Evolutionary conservation across 306 rosid species (phyloP).

Genomic region (Cucurbita ficifolia): DNA sequence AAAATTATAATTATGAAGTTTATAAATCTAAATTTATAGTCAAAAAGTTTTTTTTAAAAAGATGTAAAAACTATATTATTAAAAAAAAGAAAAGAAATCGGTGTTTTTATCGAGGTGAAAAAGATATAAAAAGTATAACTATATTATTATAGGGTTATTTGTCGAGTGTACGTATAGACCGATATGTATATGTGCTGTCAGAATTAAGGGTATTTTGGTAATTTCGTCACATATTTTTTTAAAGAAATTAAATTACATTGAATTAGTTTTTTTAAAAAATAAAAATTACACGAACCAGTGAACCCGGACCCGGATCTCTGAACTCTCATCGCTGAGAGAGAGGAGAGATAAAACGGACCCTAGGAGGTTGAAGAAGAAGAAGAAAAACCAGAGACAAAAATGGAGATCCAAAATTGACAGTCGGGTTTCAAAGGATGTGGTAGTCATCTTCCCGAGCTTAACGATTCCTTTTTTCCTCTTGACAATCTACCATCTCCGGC

Average conservation of each 20-base stretch:
- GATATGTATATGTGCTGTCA: neutral
- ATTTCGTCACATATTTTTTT: neutral
- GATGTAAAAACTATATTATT: too few relatives aligned
- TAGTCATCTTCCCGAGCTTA: neutral
- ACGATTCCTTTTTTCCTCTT: slow-evolving; percentile 2
- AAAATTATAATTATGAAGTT: too few relatives aligned
- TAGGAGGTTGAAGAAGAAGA: neutral
- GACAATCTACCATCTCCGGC: slow-evolving; percentile 20
- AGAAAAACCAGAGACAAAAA: neutral
- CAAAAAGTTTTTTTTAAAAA: too few relatives aligned
- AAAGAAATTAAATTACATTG: neutral
- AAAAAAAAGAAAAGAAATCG: neutral
- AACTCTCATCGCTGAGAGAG: slow-evolving; percentile 5
- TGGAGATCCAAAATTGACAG: slow-evolving; percentile 12
- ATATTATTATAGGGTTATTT: neutral
- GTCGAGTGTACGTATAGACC: slow-evolving; percentile 6
- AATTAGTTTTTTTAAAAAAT: neutral
- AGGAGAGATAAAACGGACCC: slow-evolving; percentile 1
- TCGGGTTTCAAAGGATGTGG: slow-evolving; percentile 19
- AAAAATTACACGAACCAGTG: neutral
- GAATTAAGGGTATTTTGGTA: neutral
- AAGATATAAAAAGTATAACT: too few relatives aligned
- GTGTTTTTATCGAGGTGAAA: neutral
- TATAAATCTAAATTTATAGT: too few relatives aligned
- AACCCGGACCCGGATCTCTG: slow-evolving; percentile 10